Conservation (phyloP, 352 stramenopile genomes). For the Pythium apleroticum region DNA sequence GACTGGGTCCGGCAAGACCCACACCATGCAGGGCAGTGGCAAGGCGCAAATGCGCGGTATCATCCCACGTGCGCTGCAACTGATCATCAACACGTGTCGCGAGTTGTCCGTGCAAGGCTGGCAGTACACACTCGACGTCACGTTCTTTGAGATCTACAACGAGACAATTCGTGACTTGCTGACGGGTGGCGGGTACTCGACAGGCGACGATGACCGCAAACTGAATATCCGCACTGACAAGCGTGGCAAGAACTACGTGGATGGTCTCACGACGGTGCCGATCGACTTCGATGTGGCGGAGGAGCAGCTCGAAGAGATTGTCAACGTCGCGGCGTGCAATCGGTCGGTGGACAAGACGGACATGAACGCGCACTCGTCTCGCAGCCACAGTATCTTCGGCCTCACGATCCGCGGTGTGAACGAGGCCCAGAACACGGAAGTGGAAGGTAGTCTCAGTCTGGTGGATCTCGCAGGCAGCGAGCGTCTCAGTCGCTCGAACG, state of each 20-base stretch:
- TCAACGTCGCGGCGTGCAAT: conserved; percentile 89
- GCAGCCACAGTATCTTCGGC: conserved; percentile 98
- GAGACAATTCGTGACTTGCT: conserved; percentile 99
- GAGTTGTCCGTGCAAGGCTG: conserved; percentile 86
- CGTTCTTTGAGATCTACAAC: conserved; percentile 99
- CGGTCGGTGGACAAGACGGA: conserved; percentile 97
- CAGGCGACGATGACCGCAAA: conserved; percentile 44
- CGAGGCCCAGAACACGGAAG: conserved; percentile 87
- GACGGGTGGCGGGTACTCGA: conserved; percentile 28
- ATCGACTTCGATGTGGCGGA: conserved; percentile 86
- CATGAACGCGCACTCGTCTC: conserved; percentile 98
- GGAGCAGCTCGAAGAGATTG: conserved; percentile 84
- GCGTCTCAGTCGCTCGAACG: conserved; percentile 92
- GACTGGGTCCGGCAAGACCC: conserved; percentile 97
- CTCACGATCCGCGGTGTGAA: conserved; percentile 89
- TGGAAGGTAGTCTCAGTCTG: conserved; percentile 94
- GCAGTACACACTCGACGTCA: conserved; percentile 96
- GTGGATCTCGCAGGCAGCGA: conserved; percentile 95
- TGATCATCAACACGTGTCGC: conserved; percentile 79
- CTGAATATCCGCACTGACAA: conserved; percentile 83
- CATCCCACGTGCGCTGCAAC: conserved; percentile 96
- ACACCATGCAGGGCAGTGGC: conserved; percentile 98
- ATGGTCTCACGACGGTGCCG: conserved; percentile 80
- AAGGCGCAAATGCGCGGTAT: conserved; percentile 96
- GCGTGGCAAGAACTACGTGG: conserved; percentile 82